These are phyloP conservation scores for Usnea hakonensis DNA, from an alignment of 495 filamentous ascomycete genomes.

Conservation along the genomic window DNA sequence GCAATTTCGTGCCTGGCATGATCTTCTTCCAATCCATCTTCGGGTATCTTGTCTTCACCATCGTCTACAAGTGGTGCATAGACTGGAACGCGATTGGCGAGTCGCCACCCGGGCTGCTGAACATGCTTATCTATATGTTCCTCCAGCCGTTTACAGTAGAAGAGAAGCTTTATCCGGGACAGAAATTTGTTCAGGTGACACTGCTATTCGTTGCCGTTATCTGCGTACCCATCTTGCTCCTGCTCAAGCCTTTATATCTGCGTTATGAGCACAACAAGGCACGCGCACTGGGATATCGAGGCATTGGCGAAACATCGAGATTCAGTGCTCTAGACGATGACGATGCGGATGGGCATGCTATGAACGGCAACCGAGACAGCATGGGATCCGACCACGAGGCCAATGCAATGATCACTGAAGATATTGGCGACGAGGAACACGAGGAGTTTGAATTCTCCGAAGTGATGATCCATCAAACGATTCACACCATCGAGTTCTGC, in stretches of 20 bases:
- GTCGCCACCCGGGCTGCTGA: constrained; percentile 77
- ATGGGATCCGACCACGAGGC: constrained; percentile 77
- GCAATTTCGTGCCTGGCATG: constrained; percentile 96
- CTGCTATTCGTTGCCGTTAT: constrained; percentile 75
- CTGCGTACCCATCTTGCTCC: constrained; percentile 84
- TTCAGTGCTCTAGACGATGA: constrained; percentile 84
- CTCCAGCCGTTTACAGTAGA: constrained; percentile 72
- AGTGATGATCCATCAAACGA: constrained; percentile 97
- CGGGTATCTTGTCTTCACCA: constrained; percentile 86
- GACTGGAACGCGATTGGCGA: constrained; percentile 67
- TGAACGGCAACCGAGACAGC: constrained; percentile 60
- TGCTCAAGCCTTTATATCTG: constrained; percentile 92
- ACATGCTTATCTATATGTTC: constrained; percentile 99
- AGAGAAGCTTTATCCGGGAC: constrained; percentile 67
- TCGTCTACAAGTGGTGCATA: constrained; percentile 93
- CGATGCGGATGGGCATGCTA: constrained; percentile 53
- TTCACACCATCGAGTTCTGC: constrained; percentile 99
- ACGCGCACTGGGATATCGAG: constrained; percentile 79
- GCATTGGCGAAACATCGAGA: constrained; percentile 76
- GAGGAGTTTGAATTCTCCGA: constrained; percentile 96
- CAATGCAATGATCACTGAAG: constrained; percentile 84
- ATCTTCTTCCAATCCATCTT: constrained; percentile 99
- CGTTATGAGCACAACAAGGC: constrained; percentile 87
- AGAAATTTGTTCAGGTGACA: constrained; percentile 63
- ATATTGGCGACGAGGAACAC: constrained; percentile 61